phyloP scores from a whole-genome alignment of 1,139 yeast species.

The Suhomyces bribrorum region DNA sequence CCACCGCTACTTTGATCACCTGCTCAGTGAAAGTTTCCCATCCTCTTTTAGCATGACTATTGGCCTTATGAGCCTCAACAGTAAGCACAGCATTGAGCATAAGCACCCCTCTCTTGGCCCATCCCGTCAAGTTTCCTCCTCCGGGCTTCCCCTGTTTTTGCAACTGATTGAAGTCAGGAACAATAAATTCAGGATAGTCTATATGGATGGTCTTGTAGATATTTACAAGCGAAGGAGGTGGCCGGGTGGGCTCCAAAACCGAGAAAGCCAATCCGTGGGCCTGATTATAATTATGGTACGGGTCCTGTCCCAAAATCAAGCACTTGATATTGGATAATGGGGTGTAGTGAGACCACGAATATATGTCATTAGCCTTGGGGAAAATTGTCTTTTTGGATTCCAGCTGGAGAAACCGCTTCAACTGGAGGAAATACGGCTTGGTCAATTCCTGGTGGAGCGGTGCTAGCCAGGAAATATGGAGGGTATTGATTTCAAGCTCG shows the following conservation, averaged over 20 bases:
- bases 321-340: constrained; percentile 77
- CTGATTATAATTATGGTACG: constrained; percentile 88
- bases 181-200: constrained; percentile 71
- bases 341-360: constrained; percentile 90
- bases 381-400: constrained; percentile 55
- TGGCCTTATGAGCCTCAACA: constrained; percentile 91
- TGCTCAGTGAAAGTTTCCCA: constrained; percentile 91
- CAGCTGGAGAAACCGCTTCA: constrained; percentile 58
- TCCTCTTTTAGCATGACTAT: constrained; percentile 87
- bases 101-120: constrained; percentile 91
- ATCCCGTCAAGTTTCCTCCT: constrained; percentile 70
- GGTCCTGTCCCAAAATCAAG: constrained; percentile 91
- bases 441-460: constrained; percentile 70
- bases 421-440: constrained; percentile 78
- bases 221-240: constrained; percentile 90
- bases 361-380: constrained; percentile 78
- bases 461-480: constrained; percentile 80
- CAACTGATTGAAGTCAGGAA: constrained; percentile 48
- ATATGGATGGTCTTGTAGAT: constrained; percentile 76
- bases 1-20: constrained; percentile 54
- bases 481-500: constrained; percentile 63
- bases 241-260: constrained; percentile 75
- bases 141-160: constrained; percentile 33
- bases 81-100: constrained; percentile 87
- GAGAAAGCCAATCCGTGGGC: constrained; percentile 97